Conservation (phyloP, 2,329 filamentous ascomycete species). For the Colletotrichum theobromicola region DNA sequence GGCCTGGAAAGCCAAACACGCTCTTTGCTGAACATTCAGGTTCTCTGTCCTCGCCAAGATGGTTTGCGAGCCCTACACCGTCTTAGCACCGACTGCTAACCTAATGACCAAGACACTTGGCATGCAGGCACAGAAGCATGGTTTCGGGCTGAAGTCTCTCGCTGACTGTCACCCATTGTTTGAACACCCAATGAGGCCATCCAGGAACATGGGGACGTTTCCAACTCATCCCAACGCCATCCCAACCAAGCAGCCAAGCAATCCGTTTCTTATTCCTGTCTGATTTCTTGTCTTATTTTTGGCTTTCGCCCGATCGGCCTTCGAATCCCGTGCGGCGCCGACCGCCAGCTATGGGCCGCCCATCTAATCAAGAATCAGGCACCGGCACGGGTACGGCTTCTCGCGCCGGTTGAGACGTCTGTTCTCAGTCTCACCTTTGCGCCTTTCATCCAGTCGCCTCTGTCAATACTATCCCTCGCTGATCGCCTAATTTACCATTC, state of each 20-base stretch:
- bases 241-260: background rate
- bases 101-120: background rate
- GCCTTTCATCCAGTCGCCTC: background rate
- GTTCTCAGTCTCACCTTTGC: background rate
- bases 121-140: background rate
- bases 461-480: background rate
- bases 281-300: background rate
- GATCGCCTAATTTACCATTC: background rate
- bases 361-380: background rate
- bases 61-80: background rate
- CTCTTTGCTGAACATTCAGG: no score
- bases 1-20: background rate
- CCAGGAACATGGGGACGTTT: background rate
- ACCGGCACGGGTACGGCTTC: background rate
- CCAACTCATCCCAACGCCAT: background rate
- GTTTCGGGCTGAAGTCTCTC: background rate
- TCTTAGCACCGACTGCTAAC: background rate
- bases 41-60: background rate
- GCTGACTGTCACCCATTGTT: background rate
- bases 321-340: background rate
- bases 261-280: slow-evolving; percentile 1
- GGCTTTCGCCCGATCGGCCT: background rate
- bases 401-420: background rate
- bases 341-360: background rate
- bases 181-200: background rate